Evolutionary conservation across 345 rosid species (phyloP), one percentile per base, ranked within the genome.

Genomic region (Linum tenue): DNA sequence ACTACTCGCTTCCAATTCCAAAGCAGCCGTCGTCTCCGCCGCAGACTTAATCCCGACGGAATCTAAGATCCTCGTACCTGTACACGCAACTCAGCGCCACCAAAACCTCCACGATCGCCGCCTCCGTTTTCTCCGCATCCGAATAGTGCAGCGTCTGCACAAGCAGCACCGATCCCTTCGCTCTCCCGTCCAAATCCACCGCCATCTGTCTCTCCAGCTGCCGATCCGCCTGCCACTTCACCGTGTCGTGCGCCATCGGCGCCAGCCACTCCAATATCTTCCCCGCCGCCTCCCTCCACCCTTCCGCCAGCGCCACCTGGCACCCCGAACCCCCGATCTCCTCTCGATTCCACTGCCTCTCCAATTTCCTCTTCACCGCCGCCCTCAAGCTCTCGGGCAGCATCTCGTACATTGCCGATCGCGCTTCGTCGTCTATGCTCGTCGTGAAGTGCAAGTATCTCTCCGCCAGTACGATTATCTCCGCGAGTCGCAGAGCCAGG

Each of bases 121-220:
- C 84, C 82, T 84, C 86, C 57, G 82, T 75, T 72, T 82, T 84
- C 82, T 82, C 83, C 72, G 78, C 55, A 17, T 84, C 82, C 1
- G 89, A 71, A 44, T 69, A 82, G 68, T 84, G 66, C 75, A 84
- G 7, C 36, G 86, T 84, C 70, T 84, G 86, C 55, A 77, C 39
- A 73, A 82, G 60, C 70, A 75, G 35, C 68, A 82, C 83, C 16
- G 72, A 22, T 22, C 31, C 31, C 31, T 22, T 78, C 1, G 78
- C 76, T 65, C 62, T 72, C n/a, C 72, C 55, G 38, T 77, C 82
- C 2, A 80, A 65, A 1, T 22, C 31, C 31, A 22, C 31, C 31
- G 31, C 31, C 42, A 37, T 75, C 71, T 77, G 85, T 66, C 71
- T 74, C 82, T 82, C 86, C 67, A 77, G 4, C 31, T 70, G 73